Evolutionary conservation across 179 eudicot genomes (phyloP).

Genomic region (Sideroxylon spinosum): DNA sequence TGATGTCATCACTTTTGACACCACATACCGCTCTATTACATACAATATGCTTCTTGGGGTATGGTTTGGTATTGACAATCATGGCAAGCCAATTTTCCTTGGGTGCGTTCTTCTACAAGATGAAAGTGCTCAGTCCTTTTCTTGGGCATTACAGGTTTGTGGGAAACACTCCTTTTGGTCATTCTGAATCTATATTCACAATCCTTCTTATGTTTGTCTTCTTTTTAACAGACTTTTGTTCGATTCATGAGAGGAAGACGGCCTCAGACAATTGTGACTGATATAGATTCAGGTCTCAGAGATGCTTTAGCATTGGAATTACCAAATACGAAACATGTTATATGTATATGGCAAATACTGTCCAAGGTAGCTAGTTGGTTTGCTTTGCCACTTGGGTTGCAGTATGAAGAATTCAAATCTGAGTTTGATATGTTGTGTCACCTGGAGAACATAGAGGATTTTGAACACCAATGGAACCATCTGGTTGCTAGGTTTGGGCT

Average conservation of each 20-base stretch:
- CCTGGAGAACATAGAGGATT: slow-evolving; percentile 49
- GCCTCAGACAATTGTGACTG: slow-evolving; percentile 57
- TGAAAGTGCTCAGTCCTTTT: slow-evolving; percentile 42
- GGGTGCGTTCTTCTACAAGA: slow-evolving; percentile 65
- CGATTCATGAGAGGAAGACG: slow-evolving; percentile 48
- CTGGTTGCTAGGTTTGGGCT: slow-evolving; percentile 49
- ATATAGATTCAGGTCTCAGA: slow-evolving; percentile 48
- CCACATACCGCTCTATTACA: slow-evolving; percentile 46
- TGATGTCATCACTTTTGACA: slow-evolving; percentile 58
- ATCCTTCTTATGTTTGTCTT: slow-evolving; percentile 13
- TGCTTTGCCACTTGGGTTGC: slow-evolving; percentile 46
- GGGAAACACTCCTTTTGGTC: neutral
- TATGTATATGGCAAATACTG: slow-evolving; percentile 41
- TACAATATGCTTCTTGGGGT: slow-evolving; percentile 56
- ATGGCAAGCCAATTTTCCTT: slow-evolving; percentile 47
- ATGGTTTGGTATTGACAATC: slow-evolving; percentile 58
- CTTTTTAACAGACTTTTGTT: slow-evolving; percentile 40
- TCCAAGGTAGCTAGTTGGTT: slow-evolving; percentile 65
- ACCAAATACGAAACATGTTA: slow-evolving; percentile 54
- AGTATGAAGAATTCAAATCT: slow-evolving; percentile 47
- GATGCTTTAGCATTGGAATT: slow-evolving; percentile 54
- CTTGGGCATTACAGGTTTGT: slow-evolving; percentile 60
- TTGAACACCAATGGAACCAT: slow-evolving; percentile 60
- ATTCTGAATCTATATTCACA: neutral
- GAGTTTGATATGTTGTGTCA: slow-evolving; percentile 44